Evolutionary conservation across 495 filamentous ascomycete genomes (phyloP), one percentile per base, ranked within the genome.

Genomic region (Aspergillus kassunensis): DNA sequence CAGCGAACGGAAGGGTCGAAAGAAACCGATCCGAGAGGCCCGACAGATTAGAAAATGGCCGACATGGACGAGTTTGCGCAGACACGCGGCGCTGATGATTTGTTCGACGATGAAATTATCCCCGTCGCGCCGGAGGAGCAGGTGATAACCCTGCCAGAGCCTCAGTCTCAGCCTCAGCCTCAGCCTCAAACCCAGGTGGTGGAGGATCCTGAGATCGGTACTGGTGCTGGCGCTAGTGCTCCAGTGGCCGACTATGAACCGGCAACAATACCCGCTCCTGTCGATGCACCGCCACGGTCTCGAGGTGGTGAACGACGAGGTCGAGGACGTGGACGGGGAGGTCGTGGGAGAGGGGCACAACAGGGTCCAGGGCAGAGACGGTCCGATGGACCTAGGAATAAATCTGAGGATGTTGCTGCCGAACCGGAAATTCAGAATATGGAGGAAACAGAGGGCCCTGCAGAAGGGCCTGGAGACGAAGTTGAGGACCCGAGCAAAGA

Each of bases 71-170:
- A 72, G 49, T 87, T 87, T 56, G 84, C 84, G 15, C 86, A 87
- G 58, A 85, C 85, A 0, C 74, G 84, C 24, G 76, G 74, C 10
- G 78, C 76, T 13, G 85, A 89, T 55, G 84, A 88, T 63, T 66
- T 88, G 13, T 87, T 87, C 58, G 81, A 85, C 55, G 85, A 89
- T 59, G 86, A 88, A 58, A 85, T 88, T 55, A 81, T 82, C 29
- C 85, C 86, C 4, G 68, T 86, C 24, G 46, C 76, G 2, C 63
- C 63, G 3, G 67, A 69, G 47, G 57, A 72, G 31, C 65, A 73
- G 31, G 44, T n/a, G n/a, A n/a, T n/a, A n/a, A n/a, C n/a, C n/a
- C n/a, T n/a, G n/a, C n/a, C n/a, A n/a, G n/a, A n/a, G n/a, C n/a
- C n/a, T n/a, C n/a, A n/a, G n/a, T n/a, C n/a, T n/a, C n/a, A n/a